phyloP scores from a whole-genome alignment of 176 grass and related monocot genomes.

The Zea mays region DNA sequence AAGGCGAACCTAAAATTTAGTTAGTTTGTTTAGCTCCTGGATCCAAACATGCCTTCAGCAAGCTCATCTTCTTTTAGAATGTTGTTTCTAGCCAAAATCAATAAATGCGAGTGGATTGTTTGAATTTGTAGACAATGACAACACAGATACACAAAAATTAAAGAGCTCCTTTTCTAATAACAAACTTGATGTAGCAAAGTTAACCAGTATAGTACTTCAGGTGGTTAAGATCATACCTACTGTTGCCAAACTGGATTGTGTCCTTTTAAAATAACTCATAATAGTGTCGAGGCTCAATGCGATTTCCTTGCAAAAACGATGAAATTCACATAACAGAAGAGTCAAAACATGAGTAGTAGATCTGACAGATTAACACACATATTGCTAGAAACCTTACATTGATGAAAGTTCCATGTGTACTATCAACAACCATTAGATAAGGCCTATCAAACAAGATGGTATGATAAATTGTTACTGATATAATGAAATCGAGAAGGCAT shows the following conservation, averaged over 20 bases:
- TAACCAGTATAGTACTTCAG: neutral
- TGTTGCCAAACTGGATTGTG: slow-evolving; percentile 90
- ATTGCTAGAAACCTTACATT: slow-evolving; percentile 67
- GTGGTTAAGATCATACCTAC: slow-evolving; percentile 61
- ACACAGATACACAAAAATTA: no score
- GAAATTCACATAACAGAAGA: neutral
- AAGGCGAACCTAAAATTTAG: no score
- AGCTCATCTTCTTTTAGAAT: no score
- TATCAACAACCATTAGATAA: slow-evolving; percentile 93
- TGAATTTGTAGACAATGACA: no score
- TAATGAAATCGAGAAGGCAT: neutral
- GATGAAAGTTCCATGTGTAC: slow-evolving; percentile 87
- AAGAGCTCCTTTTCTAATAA: no score
- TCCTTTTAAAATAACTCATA: slow-evolving; percentile 97
- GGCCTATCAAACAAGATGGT: slow-evolving; percentile 51
- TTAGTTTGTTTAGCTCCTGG: no score
- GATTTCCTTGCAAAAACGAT: slow-evolving; percentile 60
- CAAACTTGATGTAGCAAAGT: no score
- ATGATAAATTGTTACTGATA: slow-evolving; percentile 17
- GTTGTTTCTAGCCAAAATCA: no score
- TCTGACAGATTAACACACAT: slow-evolving; percentile 16
- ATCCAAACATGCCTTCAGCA: no score
- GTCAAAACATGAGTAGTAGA: neutral
- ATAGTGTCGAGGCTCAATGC: slow-evolving; percentile 78
- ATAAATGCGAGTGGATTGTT: no score